Evolutionary conservation across 306 rosid genomes (phyloP).

Genomic region (Quercus parvula): DNA sequence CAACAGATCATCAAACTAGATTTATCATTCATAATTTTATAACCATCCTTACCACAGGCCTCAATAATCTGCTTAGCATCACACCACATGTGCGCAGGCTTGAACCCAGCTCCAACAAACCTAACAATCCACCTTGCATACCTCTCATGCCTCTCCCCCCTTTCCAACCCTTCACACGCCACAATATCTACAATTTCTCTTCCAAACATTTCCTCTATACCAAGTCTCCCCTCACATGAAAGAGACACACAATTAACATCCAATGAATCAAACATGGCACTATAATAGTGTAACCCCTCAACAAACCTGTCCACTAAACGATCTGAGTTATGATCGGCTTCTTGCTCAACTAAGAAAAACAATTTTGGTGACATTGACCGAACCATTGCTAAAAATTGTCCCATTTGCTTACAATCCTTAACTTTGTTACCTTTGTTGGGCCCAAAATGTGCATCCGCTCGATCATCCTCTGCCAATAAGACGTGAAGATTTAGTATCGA

Average conservation of each 20-base stretch:
- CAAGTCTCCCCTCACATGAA: slow-evolving; percentile 5
- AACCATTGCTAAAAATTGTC: slow-evolving; percentile 10
- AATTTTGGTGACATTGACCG: slow-evolving; percentile 23
- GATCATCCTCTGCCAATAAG: slow-evolving; percentile 8
- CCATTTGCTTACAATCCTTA: slow-evolving; percentile 9
- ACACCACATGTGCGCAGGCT: slow-evolving; percentile 20
- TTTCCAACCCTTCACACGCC: slow-evolving; percentile 27
- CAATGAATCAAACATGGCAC: slow-evolving; percentile 22
- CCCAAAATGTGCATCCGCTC: background rate
- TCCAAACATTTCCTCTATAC: slow-evolving; percentile 9
- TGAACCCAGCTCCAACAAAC: slow-evolving; percentile 22
- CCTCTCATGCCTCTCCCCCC: slow-evolving; percentile 23
- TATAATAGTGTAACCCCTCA: slow-evolving; percentile 15
- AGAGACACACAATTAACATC: slow-evolving; percentile 3
- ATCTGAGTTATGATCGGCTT: slow-evolving; percentile 16
- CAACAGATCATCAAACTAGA: slow-evolving; percentile 17
- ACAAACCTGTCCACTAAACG: slow-evolving; percentile 6
- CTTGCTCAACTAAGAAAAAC: slow-evolving; percentile 22
- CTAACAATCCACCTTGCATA: slow-evolving; percentile 17
- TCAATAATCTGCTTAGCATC: slow-evolving; percentile 8
- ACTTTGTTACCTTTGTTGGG: background rate
- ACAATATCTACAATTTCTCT: slow-evolving; percentile 24
- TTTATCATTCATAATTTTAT: background rate
- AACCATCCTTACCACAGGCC: background rate
- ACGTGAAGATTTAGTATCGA: slow-evolving; percentile 18